Conservation (phyloP, 208 protist species). For the Trypanosoma vivax region DNA sequence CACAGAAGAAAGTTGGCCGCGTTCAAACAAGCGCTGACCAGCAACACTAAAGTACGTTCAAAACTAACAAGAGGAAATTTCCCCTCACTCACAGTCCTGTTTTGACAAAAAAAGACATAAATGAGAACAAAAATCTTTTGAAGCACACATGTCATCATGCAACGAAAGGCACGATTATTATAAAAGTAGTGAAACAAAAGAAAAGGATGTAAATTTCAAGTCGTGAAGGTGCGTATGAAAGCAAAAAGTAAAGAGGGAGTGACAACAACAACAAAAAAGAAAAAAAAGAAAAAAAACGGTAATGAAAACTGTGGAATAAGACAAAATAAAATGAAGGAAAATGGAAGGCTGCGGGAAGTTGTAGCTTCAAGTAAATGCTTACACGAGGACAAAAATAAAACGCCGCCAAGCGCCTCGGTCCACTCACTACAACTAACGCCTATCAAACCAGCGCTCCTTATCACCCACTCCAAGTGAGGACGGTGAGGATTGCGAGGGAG, state of each 20-base stretch:
- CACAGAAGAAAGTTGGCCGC: too few species aligned
- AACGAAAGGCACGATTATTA: too few species aligned
- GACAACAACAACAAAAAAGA: background rate
- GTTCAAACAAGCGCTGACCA: too few species aligned
- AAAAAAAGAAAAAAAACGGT: background rate
- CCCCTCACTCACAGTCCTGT: too few species aligned
- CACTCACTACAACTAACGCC: background rate
- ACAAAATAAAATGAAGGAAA: background rate
- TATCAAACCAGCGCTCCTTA: background rate
- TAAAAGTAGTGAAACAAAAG: too few species aligned
- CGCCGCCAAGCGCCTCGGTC: background rate
- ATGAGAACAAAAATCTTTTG: too few species aligned
- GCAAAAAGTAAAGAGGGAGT: background rate
- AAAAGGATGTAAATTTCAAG: too few species aligned
- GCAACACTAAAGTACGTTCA: too few species aligned
- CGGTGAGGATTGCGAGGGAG: background rate
- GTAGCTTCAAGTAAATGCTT: background rate
- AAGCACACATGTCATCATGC: too few species aligned
- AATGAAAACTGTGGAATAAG: background rate
- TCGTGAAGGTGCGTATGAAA: too few species aligned
- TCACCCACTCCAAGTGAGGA: background rate
- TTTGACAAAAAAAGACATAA: too few species aligned
- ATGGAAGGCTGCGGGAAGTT: background rate
- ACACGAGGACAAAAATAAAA: background rate
- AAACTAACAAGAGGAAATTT: too few species aligned